A percentile compares a stretch with the other conserved stretches of the same genome.
Conservation (phyloP, 1,139 yeast genomes). For the Debaryomyces nepalensis region DNA sequence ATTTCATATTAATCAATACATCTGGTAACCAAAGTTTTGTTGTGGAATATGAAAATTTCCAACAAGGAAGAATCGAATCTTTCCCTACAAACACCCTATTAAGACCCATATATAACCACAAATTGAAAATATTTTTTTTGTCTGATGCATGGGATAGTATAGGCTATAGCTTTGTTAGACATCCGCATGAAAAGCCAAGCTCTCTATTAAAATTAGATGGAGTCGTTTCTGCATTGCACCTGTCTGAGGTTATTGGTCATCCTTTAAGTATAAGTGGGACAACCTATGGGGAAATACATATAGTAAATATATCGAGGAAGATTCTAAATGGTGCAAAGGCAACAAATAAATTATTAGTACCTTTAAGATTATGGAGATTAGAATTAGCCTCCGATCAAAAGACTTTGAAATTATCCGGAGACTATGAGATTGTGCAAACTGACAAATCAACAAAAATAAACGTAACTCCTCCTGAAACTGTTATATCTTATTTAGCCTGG, state of each 20-base stretch:
- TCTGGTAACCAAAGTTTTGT: conserved; percentile 52
- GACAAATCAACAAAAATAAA: conserved; percentile 37
- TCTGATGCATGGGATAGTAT: conserved; percentile 36
- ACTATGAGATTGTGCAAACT: conserved; percentile 30
- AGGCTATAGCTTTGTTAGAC: conserved; percentile 34
- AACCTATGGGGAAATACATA: conserved; percentile 57
- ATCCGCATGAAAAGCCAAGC: conserved; percentile 42
- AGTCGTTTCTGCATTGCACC: conserved; percentile 31
- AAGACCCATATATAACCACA: conserved; percentile 34
- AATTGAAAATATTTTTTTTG: conserved; percentile 30
- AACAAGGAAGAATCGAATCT: conserved; percentile 35
- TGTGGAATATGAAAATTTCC: conserved; percentile 47
- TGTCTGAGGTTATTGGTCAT: conserved; percentile 50
- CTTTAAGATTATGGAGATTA: conserved; percentile 44
- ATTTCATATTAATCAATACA: conserved; percentile 47
- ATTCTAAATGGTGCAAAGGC: conserved; percentile 39
- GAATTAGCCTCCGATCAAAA: conserved; percentile 22
- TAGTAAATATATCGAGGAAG: conserved; percentile 44
- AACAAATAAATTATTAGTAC: conserved; percentile 34
- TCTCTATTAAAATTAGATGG: conserved; percentile 38
- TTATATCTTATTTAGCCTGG: conserved; percentile 65
- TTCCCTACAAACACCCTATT: conserved; percentile 25
- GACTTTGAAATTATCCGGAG: conserved; percentile 29
- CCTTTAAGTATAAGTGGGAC: conserved; percentile 68
- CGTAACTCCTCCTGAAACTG: conserved; percentile 57